Evolutionary conservation across 257 asterid genomes (phyloP).

Genomic region (Anisodus tanguticus): DNA sequence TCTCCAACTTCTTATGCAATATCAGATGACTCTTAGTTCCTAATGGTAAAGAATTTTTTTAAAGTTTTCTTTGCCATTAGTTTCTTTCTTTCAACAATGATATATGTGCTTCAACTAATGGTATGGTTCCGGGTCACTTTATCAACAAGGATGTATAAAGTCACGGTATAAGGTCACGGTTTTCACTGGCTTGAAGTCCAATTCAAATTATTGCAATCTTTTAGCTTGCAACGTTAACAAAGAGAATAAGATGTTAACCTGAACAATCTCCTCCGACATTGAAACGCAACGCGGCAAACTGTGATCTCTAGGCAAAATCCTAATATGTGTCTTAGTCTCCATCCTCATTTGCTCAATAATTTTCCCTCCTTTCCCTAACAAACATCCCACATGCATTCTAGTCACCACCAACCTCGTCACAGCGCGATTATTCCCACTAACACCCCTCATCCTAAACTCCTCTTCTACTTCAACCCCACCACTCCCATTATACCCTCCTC

Average conservation of each 20-base stretch:
- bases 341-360: slow-evolving; percentile 94
- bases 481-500: slow-evolving; percentile 50
- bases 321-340: slow-evolving; percentile 89
- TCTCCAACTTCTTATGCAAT: slow-evolving; percentile 21
- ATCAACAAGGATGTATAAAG: background rate
- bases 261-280: slow-evolving; percentile 97
- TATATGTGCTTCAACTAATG: slow-evolving; percentile 9
- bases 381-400: slow-evolving; percentile 82
- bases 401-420: slow-evolving; percentile 92
- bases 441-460: slow-evolving; percentile 40
- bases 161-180: background rate
- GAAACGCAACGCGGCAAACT: slow-evolving; percentile 83
- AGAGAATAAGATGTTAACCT: slow-evolving; percentile 57
- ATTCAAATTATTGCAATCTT: slow-evolving; percentile 6
- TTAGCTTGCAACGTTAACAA: slow-evolving; percentile 21
- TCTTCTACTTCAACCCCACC: slow-evolving; percentile 54
- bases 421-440: slow-evolving; percentile 51
- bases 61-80: background rate
- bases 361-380: slow-evolving; percentile 96
- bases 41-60: background rate
- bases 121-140: slow-evolving; percentile 1
- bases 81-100: slow-evolving; percentile 3
- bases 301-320: slow-evolving; percentile 84
- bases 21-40: background rate
- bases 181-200: slow-evolving; percentile 27